Conservation (phyloP, 179 eudicot genomes). For the Sideroxylon spinosum region DNA sequence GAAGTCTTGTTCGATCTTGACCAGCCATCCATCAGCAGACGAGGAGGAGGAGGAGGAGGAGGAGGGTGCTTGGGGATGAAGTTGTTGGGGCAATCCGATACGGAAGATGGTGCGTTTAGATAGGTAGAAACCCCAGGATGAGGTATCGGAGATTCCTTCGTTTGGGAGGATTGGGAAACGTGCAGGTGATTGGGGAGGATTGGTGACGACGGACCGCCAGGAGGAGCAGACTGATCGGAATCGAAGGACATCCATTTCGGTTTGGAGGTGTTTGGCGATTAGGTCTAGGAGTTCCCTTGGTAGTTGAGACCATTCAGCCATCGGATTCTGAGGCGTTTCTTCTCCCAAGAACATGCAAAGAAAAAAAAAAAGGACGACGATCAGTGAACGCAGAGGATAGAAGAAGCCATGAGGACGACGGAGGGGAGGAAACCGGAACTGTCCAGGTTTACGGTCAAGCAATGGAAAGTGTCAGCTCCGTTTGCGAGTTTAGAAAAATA, state of each 20-base stretch:
- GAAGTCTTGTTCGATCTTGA: slow-evolving; percentile 52
- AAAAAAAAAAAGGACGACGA: too few species aligned
- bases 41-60: not conserved
- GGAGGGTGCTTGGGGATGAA: slow-evolving; percentile 18
- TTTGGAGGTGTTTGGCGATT: slow-evolving; percentile 40
- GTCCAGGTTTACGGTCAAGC: too few species aligned
- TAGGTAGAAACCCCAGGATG: slow-evolving; percentile 48
- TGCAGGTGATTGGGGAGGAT: slow-evolving; percentile 14
- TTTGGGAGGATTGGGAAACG: slow-evolving; percentile 46
- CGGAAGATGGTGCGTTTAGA: slow-evolving; percentile 51
- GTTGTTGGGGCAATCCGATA: slow-evolving; percentile 27
- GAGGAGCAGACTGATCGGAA: slow-evolving; percentile 68
- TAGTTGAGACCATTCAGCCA: slow-evolving; percentile 78
- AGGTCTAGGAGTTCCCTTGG: slow-evolving; percentile 57
- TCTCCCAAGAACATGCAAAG: not conserved
- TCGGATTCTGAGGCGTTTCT: slow-evolving; percentile 22
- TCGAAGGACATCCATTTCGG: slow-evolving; percentile 45
- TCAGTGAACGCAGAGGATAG: too few species aligned
- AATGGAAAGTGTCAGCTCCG: too few species aligned
- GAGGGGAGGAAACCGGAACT: too few species aligned
- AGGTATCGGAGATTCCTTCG: slow-evolving; percentile 36
- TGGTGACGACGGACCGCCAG: slow-evolving; percentile 45
- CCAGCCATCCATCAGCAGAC: slow-evolving; percentile 42
- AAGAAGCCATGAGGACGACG: too few species aligned
- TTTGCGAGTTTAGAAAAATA: too few species aligned